A percentile compares a stretch with the other conserved stretches of the same genome.
Evolutionary conservation across 768 basidiomycete genomes (phyloP).

Genomic region (Mycena rebaudengoi): DNA sequence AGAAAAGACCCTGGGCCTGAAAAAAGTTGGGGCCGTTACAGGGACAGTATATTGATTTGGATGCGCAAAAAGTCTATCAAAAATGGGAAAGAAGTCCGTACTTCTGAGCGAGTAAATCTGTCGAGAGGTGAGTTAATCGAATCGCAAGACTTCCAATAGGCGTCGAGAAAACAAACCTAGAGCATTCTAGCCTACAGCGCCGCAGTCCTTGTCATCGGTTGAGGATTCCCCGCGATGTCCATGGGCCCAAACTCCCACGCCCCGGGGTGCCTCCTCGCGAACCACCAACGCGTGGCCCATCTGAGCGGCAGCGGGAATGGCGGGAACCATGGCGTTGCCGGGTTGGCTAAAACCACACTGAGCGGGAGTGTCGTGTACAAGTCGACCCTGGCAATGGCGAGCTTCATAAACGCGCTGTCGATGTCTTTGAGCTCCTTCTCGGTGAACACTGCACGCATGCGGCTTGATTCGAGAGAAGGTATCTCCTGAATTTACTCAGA

Average conservation of each 20-base stretch:
- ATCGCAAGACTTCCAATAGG: no score
- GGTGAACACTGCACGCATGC: constrained; percentile 15
- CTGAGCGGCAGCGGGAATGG: constrained; percentile 11
- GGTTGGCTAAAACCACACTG: constrained; percentile 15
- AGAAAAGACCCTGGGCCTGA: no score
- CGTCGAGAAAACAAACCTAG: no score
- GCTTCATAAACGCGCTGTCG: constrained; percentile 15
- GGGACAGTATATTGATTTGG: no score
- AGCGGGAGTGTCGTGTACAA: constrained; percentile 13
- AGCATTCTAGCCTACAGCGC: no score
- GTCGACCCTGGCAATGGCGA: constrained; percentile 2
- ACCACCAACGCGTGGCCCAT: constrained; percentile 16
- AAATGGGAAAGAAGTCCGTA: no score
- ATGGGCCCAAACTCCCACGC: constrained; percentile 19
- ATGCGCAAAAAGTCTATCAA: no score
- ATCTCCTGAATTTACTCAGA: constrained; percentile 23
- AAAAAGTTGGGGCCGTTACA: no score
- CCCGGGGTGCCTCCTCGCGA: constrained; percentile 2
- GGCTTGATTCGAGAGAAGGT: constrained; percentile 7
- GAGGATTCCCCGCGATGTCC: no score
- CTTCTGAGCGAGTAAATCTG: no score
- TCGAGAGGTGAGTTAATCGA: no score
- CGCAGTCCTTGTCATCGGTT: no score
- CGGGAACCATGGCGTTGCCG: constrained; percentile 19
- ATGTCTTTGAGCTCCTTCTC: constrained; percentile 19